Evolutionary conservation across 179 eudicot species (phyloP).

Genomic region (Actinidia arguta): DNA sequence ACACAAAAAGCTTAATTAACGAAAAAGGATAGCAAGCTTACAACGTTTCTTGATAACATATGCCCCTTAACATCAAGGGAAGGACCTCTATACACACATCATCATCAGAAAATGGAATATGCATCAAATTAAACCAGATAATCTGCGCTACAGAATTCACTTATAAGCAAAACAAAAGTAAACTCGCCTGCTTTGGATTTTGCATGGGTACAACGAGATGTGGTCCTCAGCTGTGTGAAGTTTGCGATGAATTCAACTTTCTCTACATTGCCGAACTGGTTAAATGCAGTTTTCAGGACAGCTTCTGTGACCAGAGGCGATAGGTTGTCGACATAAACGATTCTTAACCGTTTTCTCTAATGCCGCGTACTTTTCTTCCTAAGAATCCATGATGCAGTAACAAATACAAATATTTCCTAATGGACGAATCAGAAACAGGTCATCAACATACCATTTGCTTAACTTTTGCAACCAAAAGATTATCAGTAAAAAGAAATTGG

Average conservation of each 20-base stretch:
- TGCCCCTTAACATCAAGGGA: no score
- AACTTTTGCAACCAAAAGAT: not conserved
- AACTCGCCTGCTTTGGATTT: constrained; percentile 41
- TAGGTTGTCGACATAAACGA: constrained; percentile 67
- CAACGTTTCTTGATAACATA: no score
- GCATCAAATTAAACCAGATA: no score
- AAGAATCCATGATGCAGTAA: constrained; percentile 32
- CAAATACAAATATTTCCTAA: not conserved
- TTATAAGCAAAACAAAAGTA: no score
- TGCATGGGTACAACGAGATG: constrained; percentile 50
- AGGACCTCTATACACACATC: no score
- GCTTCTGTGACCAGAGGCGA: constrained; percentile 57
- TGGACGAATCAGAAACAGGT: constrained; percentile 3
- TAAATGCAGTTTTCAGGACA: constrained; percentile 58
- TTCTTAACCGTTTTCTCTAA: constrained; percentile 65
- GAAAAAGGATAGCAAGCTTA: no score
- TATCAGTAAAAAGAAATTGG: not conserved
- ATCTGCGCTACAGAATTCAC: no score
- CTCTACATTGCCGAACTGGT: constrained; percentile 62
- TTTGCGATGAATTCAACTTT: constrained; percentile 54
- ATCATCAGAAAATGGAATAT: no score
- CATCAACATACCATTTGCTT: not conserved
- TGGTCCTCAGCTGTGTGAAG: constrained; percentile 39
- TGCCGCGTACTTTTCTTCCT: constrained; percentile 51
- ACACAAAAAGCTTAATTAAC: no score